phyloP scores from a whole-genome alignment of 345 rosid species.

The Viola odorata region DNA sequence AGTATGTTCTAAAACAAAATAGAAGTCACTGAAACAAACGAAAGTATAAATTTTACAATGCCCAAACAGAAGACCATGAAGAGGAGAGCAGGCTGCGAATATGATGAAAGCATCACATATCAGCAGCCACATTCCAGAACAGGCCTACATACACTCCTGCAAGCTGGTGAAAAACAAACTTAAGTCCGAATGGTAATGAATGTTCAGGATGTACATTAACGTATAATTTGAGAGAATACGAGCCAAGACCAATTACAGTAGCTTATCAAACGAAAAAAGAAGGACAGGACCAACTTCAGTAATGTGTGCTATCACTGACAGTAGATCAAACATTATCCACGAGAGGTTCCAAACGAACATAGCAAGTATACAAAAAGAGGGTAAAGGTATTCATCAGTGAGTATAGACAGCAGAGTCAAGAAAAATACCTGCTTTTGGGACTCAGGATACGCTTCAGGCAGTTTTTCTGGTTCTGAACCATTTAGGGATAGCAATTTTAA shows the following conservation, averaged over 20 bases:
- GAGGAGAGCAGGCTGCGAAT: neutral
- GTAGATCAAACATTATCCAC: neutral
- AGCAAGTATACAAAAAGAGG: neutral
- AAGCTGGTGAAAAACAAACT: neutral
- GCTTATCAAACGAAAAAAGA: neutral
- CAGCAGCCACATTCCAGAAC: conserved; percentile 6
- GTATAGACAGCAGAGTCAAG: neutral
- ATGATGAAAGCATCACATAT: neutral
- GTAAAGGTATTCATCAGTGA: neutral
- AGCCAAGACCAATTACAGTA: neutral
- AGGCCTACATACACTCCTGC: conserved; percentile 6
- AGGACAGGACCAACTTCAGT: neutral
- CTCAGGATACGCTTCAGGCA: conserved; percentile 1
- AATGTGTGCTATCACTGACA: neutral
- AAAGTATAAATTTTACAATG: too few species aligned
- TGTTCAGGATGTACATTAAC: too few species aligned
- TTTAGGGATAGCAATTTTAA: neutral
- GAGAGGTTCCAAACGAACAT: neutral
- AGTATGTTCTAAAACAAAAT: too few species aligned
- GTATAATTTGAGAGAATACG: neutral
- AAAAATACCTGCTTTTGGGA: conserved; percentile 7
- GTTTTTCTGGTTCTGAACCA: conserved; percentile 6
- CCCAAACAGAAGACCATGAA: too few species aligned
- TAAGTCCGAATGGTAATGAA: neutral
- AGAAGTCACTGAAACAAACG: too few species aligned